These are phyloP conservation scores for Pseudogymnoascus sp. DNA, from an alignment of 2,329 filamentous ascomycete species.

Conservation along the genomic window DNA sequence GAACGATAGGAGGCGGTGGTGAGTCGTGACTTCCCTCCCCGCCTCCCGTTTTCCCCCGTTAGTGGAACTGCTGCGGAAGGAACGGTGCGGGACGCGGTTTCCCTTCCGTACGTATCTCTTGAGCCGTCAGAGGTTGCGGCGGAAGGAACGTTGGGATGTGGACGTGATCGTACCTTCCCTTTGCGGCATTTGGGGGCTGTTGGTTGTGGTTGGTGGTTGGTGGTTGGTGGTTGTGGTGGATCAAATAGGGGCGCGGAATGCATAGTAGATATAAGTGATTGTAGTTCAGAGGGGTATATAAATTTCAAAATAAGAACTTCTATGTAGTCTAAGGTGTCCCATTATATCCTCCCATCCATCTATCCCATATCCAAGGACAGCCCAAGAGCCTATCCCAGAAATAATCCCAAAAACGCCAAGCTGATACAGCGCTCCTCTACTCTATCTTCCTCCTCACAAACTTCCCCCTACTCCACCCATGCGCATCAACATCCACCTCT, in stretches of 20 bases:
- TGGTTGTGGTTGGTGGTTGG: too few species aligned
- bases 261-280: not conserved
- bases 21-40: not conserved
- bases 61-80: not conserved
- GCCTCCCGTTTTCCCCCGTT: not conserved
- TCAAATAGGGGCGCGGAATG: not conserved
- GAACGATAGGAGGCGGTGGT: not conserved
- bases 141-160: not conserved
- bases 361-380: not conserved
- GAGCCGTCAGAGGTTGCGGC: not conserved
- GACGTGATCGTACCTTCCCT: not conserved
- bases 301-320: not conserved
- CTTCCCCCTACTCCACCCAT: slow-evolving; percentile 53
- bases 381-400: not conserved
- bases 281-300: slow-evolving; percentile 1
- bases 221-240: too few species aligned
- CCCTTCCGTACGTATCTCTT: not conserved
- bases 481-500: slow-evolving; percentile 45
- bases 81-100: not conserved
- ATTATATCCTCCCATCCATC: not conserved
- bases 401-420: not conserved
- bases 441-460: slow-evolving; percentile 31
- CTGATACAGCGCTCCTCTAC: not conserved
- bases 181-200: not conserved
- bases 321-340: not conserved